Base-by-base conservation (phyloP, 2,329 filamentous ascomycete genomes). In the Claviceps humidiphila region DNA sequence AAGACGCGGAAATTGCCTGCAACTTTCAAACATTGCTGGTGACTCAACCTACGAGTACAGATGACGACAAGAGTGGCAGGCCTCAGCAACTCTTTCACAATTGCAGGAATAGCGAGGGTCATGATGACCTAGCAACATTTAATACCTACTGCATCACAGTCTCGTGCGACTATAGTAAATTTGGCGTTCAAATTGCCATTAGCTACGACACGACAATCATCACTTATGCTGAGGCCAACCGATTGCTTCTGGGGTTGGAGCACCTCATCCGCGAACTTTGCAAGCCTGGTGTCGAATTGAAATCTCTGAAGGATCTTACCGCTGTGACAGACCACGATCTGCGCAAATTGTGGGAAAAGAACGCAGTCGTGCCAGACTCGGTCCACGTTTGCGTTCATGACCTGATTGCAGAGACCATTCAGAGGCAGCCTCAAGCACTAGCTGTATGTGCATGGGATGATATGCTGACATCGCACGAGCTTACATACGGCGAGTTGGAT, bases 361-460 rank as follows among this genome's bases (percentile, higher is more conserved):
- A 75, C 57, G 61, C 66, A 17, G 60, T 61, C 1, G 59, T 75
- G 2, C 70, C 72, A 1, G 63, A 68, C 0, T 65, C 65, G 3
- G 60, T 75, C 24, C 59, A 67, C 17, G 62, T 59, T 45, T 74
- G 71, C 55, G 73, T 75, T 64, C 74, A 77, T 55, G 70, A 75
- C 43, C 59, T 75, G 52, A 68, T 77, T 51, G 62, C 65, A 9
- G 64, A 69, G 13, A 66, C 67, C 49, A 68, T 69, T 14, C 56
- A 54, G 13, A 54, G 57, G 24, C 63, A 67, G 3, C 72, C 73
- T 1, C 57, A 65, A n/a, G 63, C 65, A 22, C 56, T 66, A 5
- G 74, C 74, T 22, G 66, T 77, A n/a, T 61, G 71, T 51, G 74
- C 74, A 0, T 76, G 73, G 73, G 74, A 77, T 54, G 74, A 74